Evolutionary conservation across 1,139 yeast genomes (phyloP).

Genomic region (Meyerozyma athensensis): DNA sequence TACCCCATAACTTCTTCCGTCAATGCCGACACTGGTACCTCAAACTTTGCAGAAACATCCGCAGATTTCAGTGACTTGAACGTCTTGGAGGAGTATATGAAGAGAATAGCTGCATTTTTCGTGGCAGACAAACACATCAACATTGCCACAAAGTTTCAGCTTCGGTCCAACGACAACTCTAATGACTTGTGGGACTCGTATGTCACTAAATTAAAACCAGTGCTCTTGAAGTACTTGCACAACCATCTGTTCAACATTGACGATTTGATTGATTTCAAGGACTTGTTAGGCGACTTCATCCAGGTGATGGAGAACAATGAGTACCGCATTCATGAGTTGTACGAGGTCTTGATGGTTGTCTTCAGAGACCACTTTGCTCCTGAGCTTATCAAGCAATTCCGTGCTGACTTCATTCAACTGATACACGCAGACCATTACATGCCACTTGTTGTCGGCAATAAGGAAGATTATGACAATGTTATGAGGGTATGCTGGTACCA

Average conservation of each 20-base stretch:
- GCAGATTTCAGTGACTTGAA: slow-evolving; percentile 18
- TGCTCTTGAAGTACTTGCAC: slow-evolving; percentile 35
- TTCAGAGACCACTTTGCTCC: slow-evolving; percentile 60
- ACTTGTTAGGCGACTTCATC: slow-evolving; percentile 63
- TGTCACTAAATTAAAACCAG: slow-evolving; percentile 54
- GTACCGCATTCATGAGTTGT: slow-evolving; percentile 56
- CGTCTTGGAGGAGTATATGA: slow-evolving; percentile 53
- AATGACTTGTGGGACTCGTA: slow-evolving; percentile 79
- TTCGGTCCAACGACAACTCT: slow-evolving; percentile 53
- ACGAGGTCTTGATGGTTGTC: slow-evolving; percentile 55
- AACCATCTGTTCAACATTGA: slow-evolving; percentile 23
- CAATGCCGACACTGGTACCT: slow-evolving; percentile 7
- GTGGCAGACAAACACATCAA: slow-evolving; percentile 68
- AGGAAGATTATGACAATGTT: slow-evolving; percentile 57
- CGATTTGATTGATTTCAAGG: slow-evolving; percentile 39
- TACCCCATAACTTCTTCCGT: slow-evolving; percentile 50
- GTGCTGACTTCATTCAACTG: slow-evolving; percentile 54
- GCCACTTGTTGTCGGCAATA: slow-evolving; percentile 70
- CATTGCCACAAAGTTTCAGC: slow-evolving; percentile 49
- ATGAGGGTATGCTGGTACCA: slow-evolving; percentile 69
- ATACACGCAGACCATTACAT: slow-evolving; percentile 81
- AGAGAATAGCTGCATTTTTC: slow-evolving; percentile 70
- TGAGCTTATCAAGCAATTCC: slow-evolving; percentile 52
- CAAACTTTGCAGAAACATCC: slow-evolving; percentile 11
- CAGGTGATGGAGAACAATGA: slow-evolving; percentile 75